A percentile compares a stretch with the other conserved stretches of the same genome.
Evolutionary conservation across 2,329 filamentous ascomycete species (phyloP).

Genomic region (Trichoderma sp.): DNA sequence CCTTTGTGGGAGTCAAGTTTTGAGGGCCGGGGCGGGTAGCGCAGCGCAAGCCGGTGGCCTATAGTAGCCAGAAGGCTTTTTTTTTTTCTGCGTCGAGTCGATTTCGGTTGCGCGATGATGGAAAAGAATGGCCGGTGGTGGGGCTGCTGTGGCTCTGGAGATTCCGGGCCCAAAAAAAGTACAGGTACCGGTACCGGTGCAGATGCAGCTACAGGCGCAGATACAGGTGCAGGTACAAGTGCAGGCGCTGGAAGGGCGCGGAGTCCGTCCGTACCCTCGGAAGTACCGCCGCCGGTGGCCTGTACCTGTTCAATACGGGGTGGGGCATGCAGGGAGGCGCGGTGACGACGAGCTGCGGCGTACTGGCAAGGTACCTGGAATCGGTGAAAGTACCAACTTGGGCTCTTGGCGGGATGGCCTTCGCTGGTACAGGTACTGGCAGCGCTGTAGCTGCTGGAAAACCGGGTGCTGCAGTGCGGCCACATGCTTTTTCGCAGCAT

Average conservation of each 20-base stretch:
- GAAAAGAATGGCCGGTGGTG: slow-evolving; percentile 13
- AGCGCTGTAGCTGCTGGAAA: too few relatives aligned
- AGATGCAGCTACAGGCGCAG: too few relatives aligned
- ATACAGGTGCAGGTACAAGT: background rate
- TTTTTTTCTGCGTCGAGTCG: background rate
- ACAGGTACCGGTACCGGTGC: background rate
- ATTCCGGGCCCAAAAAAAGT: background rate
- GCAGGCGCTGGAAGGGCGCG: background rate
- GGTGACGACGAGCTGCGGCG: background rate
- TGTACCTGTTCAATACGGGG: background rate
- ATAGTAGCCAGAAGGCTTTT: slow-evolving; percentile 6
- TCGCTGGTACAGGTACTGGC: too few relatives aligned
- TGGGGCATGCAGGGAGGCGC: background rate
- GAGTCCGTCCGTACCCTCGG: background rate
- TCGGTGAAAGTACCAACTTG: too few relatives aligned
- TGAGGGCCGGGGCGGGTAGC: slow-evolving; percentile 15
- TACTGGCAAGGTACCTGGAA: background rate
- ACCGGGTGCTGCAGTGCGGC: too few relatives aligned
- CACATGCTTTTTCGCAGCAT: background rate
- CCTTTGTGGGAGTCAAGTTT: slow-evolving; percentile 17
- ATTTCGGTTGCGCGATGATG: slow-evolving; percentile 10
- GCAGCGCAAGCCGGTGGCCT: slow-evolving; percentile 14
- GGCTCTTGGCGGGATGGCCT: background rate
- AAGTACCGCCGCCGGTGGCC: background rate
- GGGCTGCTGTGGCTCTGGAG: background rate